These are phyloP conservation scores for Graphiopsis chlorocephala DNA, from an alignment of 2,329 filamentous ascomycete genomes.

Conservation along the genomic window DNA sequence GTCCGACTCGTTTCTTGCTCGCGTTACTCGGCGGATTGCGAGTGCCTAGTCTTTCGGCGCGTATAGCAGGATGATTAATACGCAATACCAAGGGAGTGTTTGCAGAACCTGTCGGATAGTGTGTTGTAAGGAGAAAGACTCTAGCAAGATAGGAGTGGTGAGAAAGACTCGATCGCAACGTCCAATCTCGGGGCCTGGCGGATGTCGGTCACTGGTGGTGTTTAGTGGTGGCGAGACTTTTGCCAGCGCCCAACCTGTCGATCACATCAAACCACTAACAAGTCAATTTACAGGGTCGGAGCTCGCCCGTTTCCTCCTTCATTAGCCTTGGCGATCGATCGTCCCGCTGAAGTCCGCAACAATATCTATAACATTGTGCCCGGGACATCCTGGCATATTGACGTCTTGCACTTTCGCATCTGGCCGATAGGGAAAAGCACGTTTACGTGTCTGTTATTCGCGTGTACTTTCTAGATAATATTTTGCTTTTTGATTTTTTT, in stretches of 20 bases:
- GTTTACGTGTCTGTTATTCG: neutral
- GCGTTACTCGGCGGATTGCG: neutral
- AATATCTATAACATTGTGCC: neutral
- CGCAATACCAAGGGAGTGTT: neutral
- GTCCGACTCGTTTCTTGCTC: neutral
- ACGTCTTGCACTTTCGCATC: slow-evolving; percentile 6
- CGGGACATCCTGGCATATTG: neutral
- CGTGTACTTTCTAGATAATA: too few relatives aligned
- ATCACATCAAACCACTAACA: slow-evolving; percentile 8
- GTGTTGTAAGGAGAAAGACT: neutral
- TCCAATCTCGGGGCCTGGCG: slow-evolving; percentile 13
- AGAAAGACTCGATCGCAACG: neutral
- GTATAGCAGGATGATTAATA: neutral
- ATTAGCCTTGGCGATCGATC: slow-evolving; percentile 11
- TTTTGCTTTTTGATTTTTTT: too few relatives aligned
- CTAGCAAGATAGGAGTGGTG: neutral
- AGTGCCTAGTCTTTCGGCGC: neutral
- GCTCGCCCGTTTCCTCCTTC: slow-evolving; percentile 5
- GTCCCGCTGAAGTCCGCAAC: slow-evolving; percentile 4
- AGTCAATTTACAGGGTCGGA: slow-evolving; percentile 4
- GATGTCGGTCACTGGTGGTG: neutral
- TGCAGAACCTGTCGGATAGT: neutral
- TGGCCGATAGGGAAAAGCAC: neutral
- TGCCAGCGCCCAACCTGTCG: slow-evolving; percentile 4
- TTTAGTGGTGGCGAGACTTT: slow-evolving; percentile 16